Percentiles rank a stretch among this genome's conserved stretches.
These are phyloP conservation scores for Apostasia ramifera DNA, from an alignment of 106 monocot genomes.

Conservation along the genomic window DNA sequence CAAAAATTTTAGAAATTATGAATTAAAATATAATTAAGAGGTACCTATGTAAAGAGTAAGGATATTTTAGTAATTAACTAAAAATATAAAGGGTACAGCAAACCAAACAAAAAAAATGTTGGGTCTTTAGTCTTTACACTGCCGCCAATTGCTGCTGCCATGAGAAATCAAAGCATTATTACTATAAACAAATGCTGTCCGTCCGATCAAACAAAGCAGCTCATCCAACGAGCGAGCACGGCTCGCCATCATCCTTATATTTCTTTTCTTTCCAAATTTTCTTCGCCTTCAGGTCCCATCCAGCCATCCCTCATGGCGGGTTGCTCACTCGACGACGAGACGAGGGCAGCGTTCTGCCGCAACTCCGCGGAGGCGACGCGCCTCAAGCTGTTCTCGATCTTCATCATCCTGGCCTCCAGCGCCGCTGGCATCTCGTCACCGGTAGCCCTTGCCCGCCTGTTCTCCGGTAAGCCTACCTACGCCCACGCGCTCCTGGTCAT, in stretches of 20 bases:
- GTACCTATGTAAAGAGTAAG: too few relatives aligned
- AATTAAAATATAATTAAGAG: too few relatives aligned
- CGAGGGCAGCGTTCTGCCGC: constrained; percentile 44
- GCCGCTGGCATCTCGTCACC: constrained; percentile 62
- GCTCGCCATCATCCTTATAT: too few relatives aligned
- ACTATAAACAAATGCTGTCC: neutral
- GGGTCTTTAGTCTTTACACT: too few relatives aligned
- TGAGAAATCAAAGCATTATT: too few relatives aligned
- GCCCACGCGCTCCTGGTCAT: constrained; percentile 52
- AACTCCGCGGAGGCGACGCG: constrained; percentile 53
- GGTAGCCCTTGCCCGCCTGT: constrained; percentile 60
- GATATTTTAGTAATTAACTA: too few relatives aligned
- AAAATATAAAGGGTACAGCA: too few relatives aligned
- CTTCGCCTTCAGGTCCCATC: neutral
- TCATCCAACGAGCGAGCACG: neutral
- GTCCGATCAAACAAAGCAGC: neutral
- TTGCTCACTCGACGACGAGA: constrained; percentile 8
- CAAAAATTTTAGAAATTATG: too few relatives aligned
- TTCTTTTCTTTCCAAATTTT: too few relatives aligned
- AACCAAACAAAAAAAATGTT: too few relatives aligned
- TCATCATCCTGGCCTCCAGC: constrained; percentile 56
- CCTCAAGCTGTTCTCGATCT: constrained; percentile 66
- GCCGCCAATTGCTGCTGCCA: too few relatives aligned
- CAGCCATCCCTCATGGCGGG: neutral
- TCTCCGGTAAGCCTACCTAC: constrained; percentile 47